Evolutionary conservation across 2,329 filamentous ascomycete species (phyloP).

Genomic region (Simplicillium sp.): DNA sequence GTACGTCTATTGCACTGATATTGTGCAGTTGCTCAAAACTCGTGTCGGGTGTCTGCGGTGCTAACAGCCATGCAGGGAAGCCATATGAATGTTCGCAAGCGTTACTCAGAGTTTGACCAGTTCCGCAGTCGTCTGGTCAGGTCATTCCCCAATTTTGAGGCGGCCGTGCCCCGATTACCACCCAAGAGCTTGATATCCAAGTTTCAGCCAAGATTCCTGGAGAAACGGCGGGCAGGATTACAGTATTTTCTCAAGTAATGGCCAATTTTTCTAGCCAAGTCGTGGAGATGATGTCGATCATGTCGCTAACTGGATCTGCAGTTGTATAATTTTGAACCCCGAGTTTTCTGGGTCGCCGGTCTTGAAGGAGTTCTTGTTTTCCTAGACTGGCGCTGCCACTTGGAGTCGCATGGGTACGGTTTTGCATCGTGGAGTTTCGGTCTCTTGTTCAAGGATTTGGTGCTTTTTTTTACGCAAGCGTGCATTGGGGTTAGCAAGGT

Average conservation of each 20-base stretch:
- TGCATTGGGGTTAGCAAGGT: no score
- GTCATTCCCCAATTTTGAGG: conserved; percentile 76
- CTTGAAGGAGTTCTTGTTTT: conserved; percentile 13
- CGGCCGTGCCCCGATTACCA: conserved; percentile 80
- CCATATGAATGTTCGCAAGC: conserved; percentile 53
- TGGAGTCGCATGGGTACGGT: no score
- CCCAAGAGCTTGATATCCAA: conserved; percentile 85
- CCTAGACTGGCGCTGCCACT: conserved; percentile 1
- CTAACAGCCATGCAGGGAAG: conserved; percentile 38
- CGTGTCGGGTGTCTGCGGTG: background rate
- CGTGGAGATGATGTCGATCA: no score
- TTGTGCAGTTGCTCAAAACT: background rate
- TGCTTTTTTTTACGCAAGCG: no score
- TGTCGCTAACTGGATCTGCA: background rate
- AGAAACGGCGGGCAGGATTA: conserved; percentile 71
- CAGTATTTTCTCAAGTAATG: conserved; percentile 88
- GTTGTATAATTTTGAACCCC: conserved; percentile 10
- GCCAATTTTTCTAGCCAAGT: background rate
- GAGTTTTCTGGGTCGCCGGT: conserved; percentile 15
- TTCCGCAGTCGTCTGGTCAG: conserved; percentile 63
- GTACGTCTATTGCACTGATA: conserved; percentile 41
- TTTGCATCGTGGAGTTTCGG: no score
- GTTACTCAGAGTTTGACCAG: conserved; percentile 91
- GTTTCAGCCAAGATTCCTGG: conserved; percentile 78
- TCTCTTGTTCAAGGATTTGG: no score